phyloP scores from a whole-genome alignment of 164 flowering plant genomes.

The Tetrastigma voinierianum region DNA sequence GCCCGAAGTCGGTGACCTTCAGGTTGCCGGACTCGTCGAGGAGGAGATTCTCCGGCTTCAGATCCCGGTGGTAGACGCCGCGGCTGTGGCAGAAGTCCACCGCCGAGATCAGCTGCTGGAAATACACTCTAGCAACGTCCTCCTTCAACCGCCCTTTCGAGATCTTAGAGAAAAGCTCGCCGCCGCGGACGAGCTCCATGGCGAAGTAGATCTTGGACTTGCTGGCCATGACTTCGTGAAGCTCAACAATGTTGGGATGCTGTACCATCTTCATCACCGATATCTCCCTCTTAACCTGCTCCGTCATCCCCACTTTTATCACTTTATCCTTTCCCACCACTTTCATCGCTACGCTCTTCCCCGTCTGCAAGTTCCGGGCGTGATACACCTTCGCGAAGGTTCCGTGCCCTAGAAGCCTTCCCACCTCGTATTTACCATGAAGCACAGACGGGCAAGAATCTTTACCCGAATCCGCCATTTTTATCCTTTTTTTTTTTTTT shows the following conservation, averaged over 20 bases:
- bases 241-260: slow-evolving; percentile 41
- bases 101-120: slow-evolving; percentile 45
- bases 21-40: slow-evolving; percentile 47
- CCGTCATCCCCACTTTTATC: slow-evolving; percentile 43
- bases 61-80: slow-evolving; percentile 51
- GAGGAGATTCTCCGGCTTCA: slow-evolving; percentile 53
- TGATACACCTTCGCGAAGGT: slow-evolving; percentile 50
- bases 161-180: slow-evolving; percentile 42
- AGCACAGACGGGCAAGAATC: slow-evolving; percentile 12
- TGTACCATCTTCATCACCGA: slow-evolving; percentile 45
- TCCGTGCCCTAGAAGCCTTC: slow-evolving; percentile 42
- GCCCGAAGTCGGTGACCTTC: slow-evolving; percentile 51
- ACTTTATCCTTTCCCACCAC: slow-evolving; percentile 49
- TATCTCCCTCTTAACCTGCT: slow-evolving; percentile 50
- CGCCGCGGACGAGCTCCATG: slow-evolving; percentile 49
- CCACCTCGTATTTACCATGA: slow-evolving; percentile 47
- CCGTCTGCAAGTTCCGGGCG: slow-evolving; percentile 31
- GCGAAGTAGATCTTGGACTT: slow-evolving; percentile 48
- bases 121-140: slow-evolving; percentile 36
- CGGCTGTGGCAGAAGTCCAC: slow-evolving; percentile 52
- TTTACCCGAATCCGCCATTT: background rate
- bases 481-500: slow-evolving; percentile 11
- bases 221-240: slow-evolving; percentile 47
- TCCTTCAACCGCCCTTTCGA: slow-evolving; percentile 38
- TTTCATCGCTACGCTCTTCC: slow-evolving; percentile 45